Evolutionary conservation across 371 early-diverging fungal species (phyloP).

Genomic region (Umbelopsis sp.): DNA sequence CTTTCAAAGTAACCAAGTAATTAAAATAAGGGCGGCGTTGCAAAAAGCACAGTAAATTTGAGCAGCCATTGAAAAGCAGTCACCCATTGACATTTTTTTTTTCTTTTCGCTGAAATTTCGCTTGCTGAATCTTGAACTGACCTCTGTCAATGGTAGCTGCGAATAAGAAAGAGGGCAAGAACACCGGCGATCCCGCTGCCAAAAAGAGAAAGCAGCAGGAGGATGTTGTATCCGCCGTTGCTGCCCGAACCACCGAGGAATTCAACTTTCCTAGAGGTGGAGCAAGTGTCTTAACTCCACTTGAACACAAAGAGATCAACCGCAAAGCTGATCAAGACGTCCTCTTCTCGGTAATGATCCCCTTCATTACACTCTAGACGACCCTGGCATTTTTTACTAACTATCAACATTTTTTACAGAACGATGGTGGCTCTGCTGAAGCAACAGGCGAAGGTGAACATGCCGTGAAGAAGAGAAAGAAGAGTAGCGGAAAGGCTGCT

Average conservation of each 20-base stretch:
- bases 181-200: constrained; percentile 6
- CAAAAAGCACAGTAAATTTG: too few relatives aligned
- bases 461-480: constrained; percentile 21
- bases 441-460: constrained; percentile 47
- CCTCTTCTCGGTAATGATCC: constrained; percentile 34
- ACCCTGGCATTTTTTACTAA: background rate
- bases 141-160: constrained; percentile 14
- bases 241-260: constrained; percentile 28
- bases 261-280: constrained; percentile 84
- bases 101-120: constrained; percentile 13
- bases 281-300: constrained; percentile 76
- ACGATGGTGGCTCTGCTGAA: constrained; percentile 28
- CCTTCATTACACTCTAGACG: background rate
- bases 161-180: constrained; percentile 16
- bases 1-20: too few relatives aligned
- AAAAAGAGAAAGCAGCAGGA: constrained; percentile 19
- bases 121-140: constrained; percentile 13
- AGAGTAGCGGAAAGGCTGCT: constrained; percentile 38
- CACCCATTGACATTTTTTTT: constrained; percentile 17
- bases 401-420: background rate
- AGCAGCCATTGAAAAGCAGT: background rate
- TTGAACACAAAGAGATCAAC: constrained; percentile 80
- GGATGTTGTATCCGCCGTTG: constrained; percentile 2
- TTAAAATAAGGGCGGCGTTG: too few relatives aligned
- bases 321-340: constrained; percentile 74